Evolutionary conservation across 202 grass and related monocot species (phyloP).

Genomic region (Miscanthus sacchariflorus): DNA sequence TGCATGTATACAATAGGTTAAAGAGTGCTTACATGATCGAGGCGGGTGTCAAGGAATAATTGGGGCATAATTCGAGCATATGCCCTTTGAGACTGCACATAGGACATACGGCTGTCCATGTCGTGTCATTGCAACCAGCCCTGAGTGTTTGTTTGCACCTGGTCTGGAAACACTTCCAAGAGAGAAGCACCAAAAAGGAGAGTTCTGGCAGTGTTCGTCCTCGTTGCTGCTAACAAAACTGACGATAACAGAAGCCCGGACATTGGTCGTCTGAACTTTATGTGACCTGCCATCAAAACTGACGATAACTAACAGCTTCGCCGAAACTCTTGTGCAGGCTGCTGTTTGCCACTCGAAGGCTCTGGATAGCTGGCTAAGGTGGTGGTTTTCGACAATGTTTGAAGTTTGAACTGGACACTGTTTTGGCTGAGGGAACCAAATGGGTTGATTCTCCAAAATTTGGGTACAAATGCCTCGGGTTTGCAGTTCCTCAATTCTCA

Average conservation of each 20-base stretch:
- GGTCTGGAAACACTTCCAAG: constrained; percentile 39
- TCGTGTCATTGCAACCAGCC: constrained; percentile 25
- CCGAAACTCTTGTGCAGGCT: constrained; percentile 11
- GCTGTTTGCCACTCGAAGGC: neutral
- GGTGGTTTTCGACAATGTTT: neutral
- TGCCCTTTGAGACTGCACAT: constrained; percentile 51
- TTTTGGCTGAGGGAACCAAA: neutral
- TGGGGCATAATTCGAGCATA: constrained; percentile 54
- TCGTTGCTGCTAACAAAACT: neutral
- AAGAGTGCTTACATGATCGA: constrained; percentile 46
- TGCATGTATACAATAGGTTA: constrained; percentile 19
- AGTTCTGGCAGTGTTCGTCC: neutral
- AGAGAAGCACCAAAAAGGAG: neutral
- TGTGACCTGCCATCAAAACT: constrained; percentile 2
- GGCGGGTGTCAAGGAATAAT: constrained; percentile 33
- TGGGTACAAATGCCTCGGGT: neutral
- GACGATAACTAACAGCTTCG: constrained; percentile 23
- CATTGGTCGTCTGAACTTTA: constrained; percentile 26
- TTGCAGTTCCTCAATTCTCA: neutral
- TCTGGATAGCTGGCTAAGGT: neutral
- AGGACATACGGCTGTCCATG: constrained; percentile 33
- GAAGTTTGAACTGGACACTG: neutral
- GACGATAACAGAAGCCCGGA: neutral
- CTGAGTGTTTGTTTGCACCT: constrained; percentile 44
- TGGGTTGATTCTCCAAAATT: neutral